Evolutionary conservation across 2,329 filamentous ascomycete genomes (phyloP), one percentile per base, ranked within the genome.

Genomic region (Trichophaea hybrida): DNA sequence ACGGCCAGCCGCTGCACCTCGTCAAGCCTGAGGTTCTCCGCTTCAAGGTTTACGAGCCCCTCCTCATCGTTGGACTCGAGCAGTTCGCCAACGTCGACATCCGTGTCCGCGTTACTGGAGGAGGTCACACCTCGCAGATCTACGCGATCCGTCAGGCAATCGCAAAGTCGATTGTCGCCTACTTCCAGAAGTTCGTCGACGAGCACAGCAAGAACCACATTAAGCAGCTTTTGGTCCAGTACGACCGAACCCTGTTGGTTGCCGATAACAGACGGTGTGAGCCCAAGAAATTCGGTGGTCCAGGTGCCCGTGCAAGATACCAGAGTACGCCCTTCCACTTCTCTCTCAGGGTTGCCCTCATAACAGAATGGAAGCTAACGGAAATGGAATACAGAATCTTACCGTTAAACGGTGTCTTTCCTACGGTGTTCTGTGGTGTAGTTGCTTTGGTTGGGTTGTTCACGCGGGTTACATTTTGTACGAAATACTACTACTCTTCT

Each of bases 181-280:
- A 96, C 86, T 97, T 96, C 86, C 91, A 96, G 81, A 96, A 98
- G 83, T 98, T 85, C 80, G 88, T 97, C 78, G 93, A 98, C 75
- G 93, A 98, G 86, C 90, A 97, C 86, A 88, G 86, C 80, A 98
- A 98, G 87, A 96, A 97, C 84, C 82, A 89, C 78, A 83, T 98
- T 74, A 98, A 97, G 88, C 86, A 91, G 79, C 87, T 88, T 70
- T 84, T 98, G 71, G 87, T 91, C 73, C 83, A 89, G 76, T 98
- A 91, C 81, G 89, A 95, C 82, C 84, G 90, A 74, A 94, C 89
- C 75, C 85, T 98, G 70, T 86, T 98, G 74, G 93, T 98, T 72
- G 93, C 93, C 77, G 93, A 98, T 79, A 96, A 95, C 86, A 86
- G 93, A 77, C 88, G 93, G 72, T 93, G 88, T 78, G 93, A 98